phyloP scores from a whole-genome alignment of 805 yeast genomes.

The Candida railenensis region DNA sequence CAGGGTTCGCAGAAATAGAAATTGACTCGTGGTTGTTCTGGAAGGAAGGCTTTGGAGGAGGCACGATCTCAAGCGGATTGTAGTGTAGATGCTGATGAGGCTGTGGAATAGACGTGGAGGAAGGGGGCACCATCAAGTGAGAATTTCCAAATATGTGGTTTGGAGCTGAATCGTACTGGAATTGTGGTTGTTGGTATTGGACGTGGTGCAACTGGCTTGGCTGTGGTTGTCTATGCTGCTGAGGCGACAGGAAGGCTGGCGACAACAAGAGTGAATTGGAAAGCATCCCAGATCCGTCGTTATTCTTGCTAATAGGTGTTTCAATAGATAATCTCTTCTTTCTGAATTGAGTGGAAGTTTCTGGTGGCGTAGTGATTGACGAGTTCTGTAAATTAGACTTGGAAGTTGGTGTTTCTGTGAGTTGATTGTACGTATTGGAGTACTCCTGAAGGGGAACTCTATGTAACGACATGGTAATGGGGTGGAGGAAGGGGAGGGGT shows the following conservation, averaged over 20 bases:
- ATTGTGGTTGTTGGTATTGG: constrained; percentile 4
- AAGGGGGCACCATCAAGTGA: constrained; percentile 3
- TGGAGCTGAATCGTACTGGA: constrained; percentile 3
- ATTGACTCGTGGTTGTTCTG: constrained; percentile 6
- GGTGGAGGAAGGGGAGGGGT: background rate
- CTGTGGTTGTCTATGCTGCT: constrained; percentile 15
- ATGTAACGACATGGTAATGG: constrained; percentile 7
- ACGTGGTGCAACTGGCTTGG: constrained; percentile 4
- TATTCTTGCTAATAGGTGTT: constrained; percentile 16
- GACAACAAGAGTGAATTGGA: constrained; percentile 22
- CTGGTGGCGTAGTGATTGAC: constrained; percentile 40
- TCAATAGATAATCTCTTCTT: constrained; percentile 15
- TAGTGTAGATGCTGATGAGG: constrained; percentile 10
- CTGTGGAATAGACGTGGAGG: constrained; percentile 6
- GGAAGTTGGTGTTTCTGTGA: constrained; percentile 26
- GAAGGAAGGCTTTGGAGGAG: constrained; percentile 13
- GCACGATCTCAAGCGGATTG: constrained; percentile 6
- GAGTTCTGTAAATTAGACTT: constrained; percentile 12
- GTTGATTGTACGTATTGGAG: constrained; percentile 7
- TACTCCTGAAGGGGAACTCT: constrained; percentile 13
- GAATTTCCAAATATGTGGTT: background rate
- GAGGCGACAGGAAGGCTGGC: constrained; percentile 52
- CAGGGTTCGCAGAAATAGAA: constrained; percentile 6
- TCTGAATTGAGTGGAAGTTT: constrained; percentile 15
- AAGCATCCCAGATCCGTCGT: constrained; percentile 1